These are phyloP conservation scores for Hygrophila difformis DNA, from an alignment of 257 asterid genomes.

Conservation along the genomic window DNA sequence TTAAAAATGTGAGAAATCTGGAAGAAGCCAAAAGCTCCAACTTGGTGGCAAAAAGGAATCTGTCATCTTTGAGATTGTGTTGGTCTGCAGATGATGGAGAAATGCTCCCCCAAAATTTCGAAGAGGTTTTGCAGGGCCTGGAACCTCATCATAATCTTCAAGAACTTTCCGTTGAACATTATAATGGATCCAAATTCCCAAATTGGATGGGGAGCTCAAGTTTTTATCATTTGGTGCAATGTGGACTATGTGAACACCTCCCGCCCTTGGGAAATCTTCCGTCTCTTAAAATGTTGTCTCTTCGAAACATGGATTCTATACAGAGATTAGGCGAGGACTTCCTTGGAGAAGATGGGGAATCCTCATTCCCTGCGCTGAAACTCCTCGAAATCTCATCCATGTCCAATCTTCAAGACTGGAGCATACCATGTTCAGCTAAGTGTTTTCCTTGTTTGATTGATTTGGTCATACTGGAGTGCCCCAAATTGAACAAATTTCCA, in stretches of 20 bases:
- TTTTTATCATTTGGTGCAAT: neutral
- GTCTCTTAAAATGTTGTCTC: neutral
- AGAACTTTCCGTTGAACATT: neutral
- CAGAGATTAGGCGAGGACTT: slow-evolving; percentile 12
- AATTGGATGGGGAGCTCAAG: slow-evolving; percentile 2
- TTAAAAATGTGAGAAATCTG: neutral
- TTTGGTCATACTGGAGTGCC: accelerated
- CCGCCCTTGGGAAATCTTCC: slow-evolving; percentile 6
- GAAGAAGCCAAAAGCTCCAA: slow-evolving; percentile 3
- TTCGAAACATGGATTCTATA: neutral
- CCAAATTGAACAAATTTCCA: slow-evolving; percentile 11
- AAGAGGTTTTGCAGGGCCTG: slow-evolving; percentile 2
- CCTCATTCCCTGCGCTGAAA: slow-evolving; percentile 17
- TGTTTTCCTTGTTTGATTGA: slow-evolving; percentile 7
- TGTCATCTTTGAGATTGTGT: neutral
- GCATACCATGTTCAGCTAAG: neutral
- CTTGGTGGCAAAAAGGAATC: neutral
- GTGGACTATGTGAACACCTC: neutral
- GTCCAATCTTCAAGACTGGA: slow-evolving; percentile 18
- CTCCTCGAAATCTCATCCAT: neutral
- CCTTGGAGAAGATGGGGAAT: slow-evolving; percentile 9
- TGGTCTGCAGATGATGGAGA: neutral
- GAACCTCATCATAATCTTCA: slow-evolving; percentile 5
- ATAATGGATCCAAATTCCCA: slow-evolving; percentile 4
- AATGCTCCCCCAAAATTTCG: neutral